Evolutionary conservation across 169 alveolate species (phyloP).

Genomic region (Cryptosporidium viatorum): DNA sequence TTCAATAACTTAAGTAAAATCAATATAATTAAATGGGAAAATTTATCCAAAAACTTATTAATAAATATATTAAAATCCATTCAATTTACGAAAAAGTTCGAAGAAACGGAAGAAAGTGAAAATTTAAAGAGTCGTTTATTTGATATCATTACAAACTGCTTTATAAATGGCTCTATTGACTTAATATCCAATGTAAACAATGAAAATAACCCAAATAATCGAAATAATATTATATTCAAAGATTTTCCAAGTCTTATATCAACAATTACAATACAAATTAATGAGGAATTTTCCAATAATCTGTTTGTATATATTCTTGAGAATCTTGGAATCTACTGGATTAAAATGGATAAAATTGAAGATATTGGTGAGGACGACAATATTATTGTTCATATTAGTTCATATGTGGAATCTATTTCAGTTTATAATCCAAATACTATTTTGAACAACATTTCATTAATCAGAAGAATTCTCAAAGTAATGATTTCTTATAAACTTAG

Average conservation of each 20-base stretch:
- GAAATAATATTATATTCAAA: slow-evolving; percentile 8
- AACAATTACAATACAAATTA: background rate
- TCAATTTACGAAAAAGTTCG: background rate
- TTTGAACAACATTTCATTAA: slow-evolving; percentile 16
- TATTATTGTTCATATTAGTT: background rate
- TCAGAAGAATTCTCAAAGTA: slow-evolving; percentile 33
- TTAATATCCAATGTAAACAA: slow-evolving; percentile 18
- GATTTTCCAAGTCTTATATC: slow-evolving; percentile 4
- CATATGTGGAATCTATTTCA: slow-evolving; percentile 18
- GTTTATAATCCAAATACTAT: background rate
- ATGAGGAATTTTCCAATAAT: background rate
- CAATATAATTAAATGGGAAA: slow-evolving; percentile 27
- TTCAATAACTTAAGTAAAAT: background rate
- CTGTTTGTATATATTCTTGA: slow-evolving; percentile 28
- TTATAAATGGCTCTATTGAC: slow-evolving; percentile 32
- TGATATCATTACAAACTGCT: slow-evolving; percentile 26
- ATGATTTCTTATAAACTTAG: slow-evolving; percentile 43
- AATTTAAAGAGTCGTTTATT: background rate
- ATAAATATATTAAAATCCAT: background rate
- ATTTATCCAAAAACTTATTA: slow-evolving; percentile 13
- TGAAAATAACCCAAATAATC: background rate
- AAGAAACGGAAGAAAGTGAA: background rate
- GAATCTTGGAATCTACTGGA: slow-evolving; percentile 12
- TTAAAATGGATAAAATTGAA: slow-evolving; percentile 5
- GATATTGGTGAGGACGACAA: slow-evolving; percentile 12